Evolutionary conservation across 108 stramenopile genomes (phyloP).

Genomic region (Parmales sp.): DNA sequence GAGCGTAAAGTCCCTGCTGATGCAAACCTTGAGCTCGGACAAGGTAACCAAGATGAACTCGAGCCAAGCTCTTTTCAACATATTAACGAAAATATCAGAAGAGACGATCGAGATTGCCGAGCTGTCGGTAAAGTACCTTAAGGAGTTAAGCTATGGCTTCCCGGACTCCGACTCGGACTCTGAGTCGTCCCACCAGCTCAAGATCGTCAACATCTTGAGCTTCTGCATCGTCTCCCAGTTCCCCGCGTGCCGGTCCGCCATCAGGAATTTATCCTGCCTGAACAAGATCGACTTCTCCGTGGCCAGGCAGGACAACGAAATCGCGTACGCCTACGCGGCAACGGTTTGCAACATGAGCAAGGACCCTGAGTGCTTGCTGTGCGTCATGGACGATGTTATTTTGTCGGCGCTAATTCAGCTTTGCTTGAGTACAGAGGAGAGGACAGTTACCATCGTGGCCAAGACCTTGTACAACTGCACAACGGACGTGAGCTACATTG

Average conservation of each 20-base stretch:
- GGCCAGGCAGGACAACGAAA: background rate
- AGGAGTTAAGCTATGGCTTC: background rate
- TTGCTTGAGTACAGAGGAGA: background rate
- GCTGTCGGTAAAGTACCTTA: background rate
- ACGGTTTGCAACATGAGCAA: background rate
- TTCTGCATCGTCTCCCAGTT: background rate
- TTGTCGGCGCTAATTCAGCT: background rate
- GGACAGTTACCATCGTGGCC: background rate
- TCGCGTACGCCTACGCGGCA: background rate
- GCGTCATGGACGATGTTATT: background rate
- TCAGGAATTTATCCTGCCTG: background rate
- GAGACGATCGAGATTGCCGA: background rate
- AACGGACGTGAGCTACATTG: background rate
- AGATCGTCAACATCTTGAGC: background rate
- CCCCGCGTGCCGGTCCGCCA: background rate
- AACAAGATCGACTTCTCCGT: background rate
- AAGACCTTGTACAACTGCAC: background rate
- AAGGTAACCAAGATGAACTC: background rate
- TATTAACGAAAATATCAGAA: background rate
- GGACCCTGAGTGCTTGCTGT: too few species aligned
- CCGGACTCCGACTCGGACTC: too few species aligned
- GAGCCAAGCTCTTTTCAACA: background rate
- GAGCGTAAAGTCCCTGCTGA: background rate
- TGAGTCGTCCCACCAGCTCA: background rate
- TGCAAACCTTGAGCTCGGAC: background rate